Evolutionary conservation across 2,329 filamentous ascomycete species (phyloP), one percentile per base, ranked within the genome.

Genomic region (Cercospora beticola): DNA sequence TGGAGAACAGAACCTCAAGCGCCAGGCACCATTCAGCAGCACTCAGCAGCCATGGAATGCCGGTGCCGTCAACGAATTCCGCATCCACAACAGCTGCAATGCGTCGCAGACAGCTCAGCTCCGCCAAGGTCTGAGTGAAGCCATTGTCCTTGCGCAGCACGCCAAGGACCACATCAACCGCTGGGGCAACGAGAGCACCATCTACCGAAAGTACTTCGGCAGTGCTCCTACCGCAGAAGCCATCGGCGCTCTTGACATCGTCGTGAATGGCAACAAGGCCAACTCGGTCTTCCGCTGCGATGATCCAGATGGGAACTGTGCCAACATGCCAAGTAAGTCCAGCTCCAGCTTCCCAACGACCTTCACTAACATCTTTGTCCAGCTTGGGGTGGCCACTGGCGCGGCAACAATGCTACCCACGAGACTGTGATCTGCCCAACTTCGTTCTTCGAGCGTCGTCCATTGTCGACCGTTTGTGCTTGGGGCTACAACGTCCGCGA

Each of bases 381-480:
- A 90, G 88, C 81, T 62, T 91, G 86, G 85, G 89, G 83, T 57
- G 89, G 89, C 36, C 89, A 92, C 81, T 90, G 86, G 86, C 86
- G 90, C 65, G 89, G 89, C 54, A 75, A 78, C 28, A 91, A 91
- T 69, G 89, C 85, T 2, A 88, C 88, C 2, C 79, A 83, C 0
- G 89, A 92, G 78, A 92, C 89, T 2, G 89, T 91, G 71, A 91
- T 92, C 78, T 92, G 89, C 79, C 83, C 85, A 5, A 81, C 86
- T 1, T 90, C 88, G 1, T 92, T 87, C 78, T 75, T 80, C 43
- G 83, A 83, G 58, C 87, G 89, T 60, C 84, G 83, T 40, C 84
- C 83, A 21, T 84, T 92, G 7, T 81, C 84, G 62, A 83, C 84
- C 31, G 82, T 91, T 74, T 92, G 90, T 77, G 83, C 83, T 28